Evolutionary conservation across 768 basidiomycete genomes (phyloP).

Genomic region (Hericium rajendrae): DNA sequence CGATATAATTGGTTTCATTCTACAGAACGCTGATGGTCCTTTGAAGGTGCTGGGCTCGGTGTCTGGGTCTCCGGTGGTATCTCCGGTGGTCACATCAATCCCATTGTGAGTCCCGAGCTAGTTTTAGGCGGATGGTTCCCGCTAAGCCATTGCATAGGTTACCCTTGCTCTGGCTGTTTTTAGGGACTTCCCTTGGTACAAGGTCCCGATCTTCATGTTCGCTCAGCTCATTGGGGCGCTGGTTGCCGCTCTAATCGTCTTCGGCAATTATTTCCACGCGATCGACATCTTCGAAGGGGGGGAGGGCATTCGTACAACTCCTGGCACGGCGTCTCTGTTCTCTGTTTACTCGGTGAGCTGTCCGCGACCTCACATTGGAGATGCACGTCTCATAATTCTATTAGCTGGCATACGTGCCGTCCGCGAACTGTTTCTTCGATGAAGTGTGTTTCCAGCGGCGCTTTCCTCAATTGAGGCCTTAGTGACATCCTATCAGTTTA

Average conservation of each 20-base stretch:
- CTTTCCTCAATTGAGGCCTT: neutral
- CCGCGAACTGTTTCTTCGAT: slow-evolving; percentile 36
- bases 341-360: slow-evolving; percentile 44
- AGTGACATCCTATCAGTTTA: slow-evolving; percentile 28
- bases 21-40: neutral
- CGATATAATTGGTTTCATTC: neutral
- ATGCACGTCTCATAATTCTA: too few relatives aligned
- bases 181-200: slow-evolving; percentile 71
- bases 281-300: slow-evolving; percentile 58
- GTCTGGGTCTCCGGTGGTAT: slow-evolving; percentile 59
- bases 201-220: slow-evolving; percentile 62
- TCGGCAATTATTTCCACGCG: slow-evolving; percentile 59
- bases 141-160: slow-evolving; percentile 30
- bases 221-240: slow-evolving; percentile 56
- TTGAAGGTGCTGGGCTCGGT: slow-evolving; percentile 45
- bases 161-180: slow-evolving; percentile 61
- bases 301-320: slow-evolving; percentile 40
- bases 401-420: slow-evolving; percentile 33
- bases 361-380: neutral
- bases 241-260: slow-evolving; percentile 46
- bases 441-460: slow-evolving; percentile 22
- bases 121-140: neutral
- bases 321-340: slow-evolving; percentile 45
- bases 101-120: slow-evolving; percentile 17
- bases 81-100: slow-evolving; percentile 56